Evolutionary conservation across 345 rosid species (phyloP), one percentile per base, ranked within the genome.

Genomic region (Geranium rotundifolium): DNA sequence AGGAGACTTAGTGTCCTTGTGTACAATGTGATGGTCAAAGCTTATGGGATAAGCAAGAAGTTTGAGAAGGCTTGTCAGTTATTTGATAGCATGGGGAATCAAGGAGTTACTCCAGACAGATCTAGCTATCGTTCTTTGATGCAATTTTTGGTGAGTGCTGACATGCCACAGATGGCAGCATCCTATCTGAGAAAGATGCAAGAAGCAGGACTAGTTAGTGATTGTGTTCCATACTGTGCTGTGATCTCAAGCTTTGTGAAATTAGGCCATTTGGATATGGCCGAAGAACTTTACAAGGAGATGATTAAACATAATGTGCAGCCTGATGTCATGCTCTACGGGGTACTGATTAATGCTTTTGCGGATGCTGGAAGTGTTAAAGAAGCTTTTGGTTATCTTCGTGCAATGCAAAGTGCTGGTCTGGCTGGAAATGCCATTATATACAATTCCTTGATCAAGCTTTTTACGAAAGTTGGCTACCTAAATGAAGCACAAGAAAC

Each of bases 1-100:
- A 80, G 72, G 62, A 80, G 69, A 66, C 81, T 82, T 29, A 83
- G 81, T 39, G 89, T 88, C 61, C 77, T 82, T 34, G 89, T 71
- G 77, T 82, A 76, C 71, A 93, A 93, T 69, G 96, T 84, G 75
- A 90, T 83, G 91, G 79, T 90, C 52, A 93, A 90, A 85, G 95
- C 91, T 3, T 93, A 93, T 64, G 95, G 96, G 57, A 81, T 80
- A n/a, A 75, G 75, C 39, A 80, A 79, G 72, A 72, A 67, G 57
- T 80, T 77, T 50, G 85, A 79, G 23, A 77, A 82, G 70, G 91
- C 90, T 20, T 83, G 96, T 65, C 73, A 73, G 18, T 72, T 84
- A 59, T 80, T 90, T 68, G 95, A 87, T 67, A 80, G 89, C 75
- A 89, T 87, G 87, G 77, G 68, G 67, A 71, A 65, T 81, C 82